Base-by-base conservation (phyloP, 2,329 filamentous ascomycete species). In the Rhynchosporium agropyri region DNA sequence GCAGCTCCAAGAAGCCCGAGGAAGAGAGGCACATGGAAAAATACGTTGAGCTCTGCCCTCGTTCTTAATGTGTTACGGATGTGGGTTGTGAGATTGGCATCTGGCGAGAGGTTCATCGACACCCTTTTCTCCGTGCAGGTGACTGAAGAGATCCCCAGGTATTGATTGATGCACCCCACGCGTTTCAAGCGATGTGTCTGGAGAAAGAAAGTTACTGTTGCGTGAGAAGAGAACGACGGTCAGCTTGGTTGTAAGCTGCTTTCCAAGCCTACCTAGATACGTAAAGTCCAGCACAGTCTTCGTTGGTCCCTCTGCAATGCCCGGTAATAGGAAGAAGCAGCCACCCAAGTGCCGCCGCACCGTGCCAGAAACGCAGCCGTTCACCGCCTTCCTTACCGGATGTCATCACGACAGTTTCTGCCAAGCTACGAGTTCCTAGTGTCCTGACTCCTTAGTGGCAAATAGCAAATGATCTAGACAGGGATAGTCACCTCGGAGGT, bases 151-250 rank as follows among this genome's bases (percentile, higher is more conserved):
- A 31, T 36, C 3, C 26, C 42, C 51, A 28, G 51, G 33, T 53
- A 20, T 46, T 20, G 13, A 13, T 4, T 31, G 38, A 53, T 53
- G 31, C 49, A 53, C 36, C 38, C 53, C 53, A 55, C 38, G 40
- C 53, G 15, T 4, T 2, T 55, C 13, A 29, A 29, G 53, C 40
- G 53, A 43, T 12, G 3, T 55, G 26, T 29, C 20, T 43, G 53
- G 51, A 42, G 53, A 55, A 53, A 31, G n/a, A 43, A 36, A 31
- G 36, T 55, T 29, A 20, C 40, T 10, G 36, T 42, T 43, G 53
- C 26, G 31, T 55, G 53, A 42, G 40, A 43, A 43, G 53, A 55
- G 20, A 43, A 55, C 20, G 48, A 51, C 13, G 48, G 48, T 51
- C 31, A 10, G 33, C 33, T 36, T 36, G 33, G 9, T 5, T 6